Base-by-base conservation (phyloP, 2,329 filamentous ascomycete genomes). In the Colletotrichum paranaense region DNA sequence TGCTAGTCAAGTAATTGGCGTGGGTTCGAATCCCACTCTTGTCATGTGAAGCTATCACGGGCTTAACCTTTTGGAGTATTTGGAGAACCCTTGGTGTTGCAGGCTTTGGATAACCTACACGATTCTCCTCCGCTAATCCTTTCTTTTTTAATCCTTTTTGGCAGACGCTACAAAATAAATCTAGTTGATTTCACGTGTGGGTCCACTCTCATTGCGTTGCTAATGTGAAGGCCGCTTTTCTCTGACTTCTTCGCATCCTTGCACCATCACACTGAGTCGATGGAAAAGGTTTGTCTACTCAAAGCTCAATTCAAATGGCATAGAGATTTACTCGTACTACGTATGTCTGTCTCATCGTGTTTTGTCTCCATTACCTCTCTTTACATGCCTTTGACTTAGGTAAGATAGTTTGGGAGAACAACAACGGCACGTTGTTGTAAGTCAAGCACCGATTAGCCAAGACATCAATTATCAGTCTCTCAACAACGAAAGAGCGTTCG, bases 1-100 rank as follows among this genome's bases (percentile, higher is more conserved):
- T 73, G 71, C 71, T 73, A 71, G 67, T 73, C 67, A 57, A 71
- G 71, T 28, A 73, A 73, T 71, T 57, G 67, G 71, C 71, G 60
- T 57, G 70, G 67, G 70, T 73, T 73, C 70, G 70, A 73, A 70
- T 73, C 70, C 67, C 71, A 62, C 67, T 73, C 70, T 73, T 70
- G 67, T 73, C 70, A 67, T 11, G 8, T 2, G 9, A 14, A 28
- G 22, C 5, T 8, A 2, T 12, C 2, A 1, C 1, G 2, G 1
- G 4, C 2, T 3, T 1, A 3, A 1, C 0, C 19, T 58, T 66
- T 57, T 66, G 42, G 22, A 1, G 5, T 6, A 26, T n/a, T 35
- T 55, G 3, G 19, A 8, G 14, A 42, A 8, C 2, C 2, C 4
- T 1, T 22, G 35, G 35, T 35, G 38, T 49, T 19, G 24, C 7